Conservation (phyloP, 176 grass and related monocot genomes). For the Melocanna baccifera region DNA sequence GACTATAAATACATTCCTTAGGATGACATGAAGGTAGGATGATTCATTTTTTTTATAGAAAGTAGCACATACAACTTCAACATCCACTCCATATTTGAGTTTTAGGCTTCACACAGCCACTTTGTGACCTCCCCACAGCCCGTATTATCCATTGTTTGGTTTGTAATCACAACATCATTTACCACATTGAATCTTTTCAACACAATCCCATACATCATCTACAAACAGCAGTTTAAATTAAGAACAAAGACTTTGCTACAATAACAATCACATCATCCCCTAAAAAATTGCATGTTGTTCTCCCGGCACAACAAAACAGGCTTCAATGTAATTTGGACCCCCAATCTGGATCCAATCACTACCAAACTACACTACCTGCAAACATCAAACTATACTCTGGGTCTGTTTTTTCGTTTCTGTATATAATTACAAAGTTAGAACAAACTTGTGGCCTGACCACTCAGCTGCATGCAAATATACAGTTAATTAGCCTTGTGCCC, state of each 20-base stretch:
- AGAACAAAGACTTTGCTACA: not conserved
- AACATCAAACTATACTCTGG: slow-evolving; percentile 37
- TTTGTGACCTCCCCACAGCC: too few relatives aligned
- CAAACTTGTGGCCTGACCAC: slow-evolving; percentile 39
- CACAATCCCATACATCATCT: not conserved
- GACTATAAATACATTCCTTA: too few relatives aligned
- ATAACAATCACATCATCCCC: slow-evolving; percentile 7
- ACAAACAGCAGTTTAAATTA: too few relatives aligned
- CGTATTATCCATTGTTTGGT: not conserved
- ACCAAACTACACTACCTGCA: slow-evolving; percentile 35
- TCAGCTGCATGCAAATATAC: slow-evolving; percentile 52
- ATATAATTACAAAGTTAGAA: slow-evolving; percentile 44
- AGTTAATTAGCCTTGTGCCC: slow-evolving; percentile 47
- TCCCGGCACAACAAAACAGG: slow-evolving; percentile 18
- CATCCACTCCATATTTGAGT: too few relatives aligned
- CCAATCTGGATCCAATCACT: slow-evolving; percentile 25
- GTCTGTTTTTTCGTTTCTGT: slow-evolving; percentile 22
- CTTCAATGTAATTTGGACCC: slow-evolving; percentile 4
- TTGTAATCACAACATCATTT: not conserved
- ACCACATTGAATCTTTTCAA: not conserved
- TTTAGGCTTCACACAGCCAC: too few relatives aligned
- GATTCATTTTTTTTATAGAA: too few relatives aligned
- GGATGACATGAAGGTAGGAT: too few relatives aligned
- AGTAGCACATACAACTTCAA: too few relatives aligned
- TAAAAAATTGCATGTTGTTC: not conserved